These are phyloP conservation scores for Diatrype stigma DNA, from an alignment of 2,329 filamentous ascomycete genomes.

Conservation along the genomic window DNA sequence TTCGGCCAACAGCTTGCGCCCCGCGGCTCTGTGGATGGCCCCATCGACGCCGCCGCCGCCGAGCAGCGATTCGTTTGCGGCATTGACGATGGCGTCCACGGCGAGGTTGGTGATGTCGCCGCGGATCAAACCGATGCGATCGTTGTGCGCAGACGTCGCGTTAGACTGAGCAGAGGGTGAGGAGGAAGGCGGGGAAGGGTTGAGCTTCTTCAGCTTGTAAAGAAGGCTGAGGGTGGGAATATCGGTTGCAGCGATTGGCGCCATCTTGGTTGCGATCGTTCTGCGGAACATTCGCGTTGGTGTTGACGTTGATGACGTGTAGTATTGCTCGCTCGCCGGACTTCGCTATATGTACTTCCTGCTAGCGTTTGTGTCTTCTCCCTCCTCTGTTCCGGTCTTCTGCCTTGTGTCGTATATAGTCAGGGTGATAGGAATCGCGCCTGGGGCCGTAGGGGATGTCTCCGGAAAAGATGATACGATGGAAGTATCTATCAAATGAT, in stretches of 20 bases:
- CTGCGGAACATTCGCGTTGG: constrained; percentile 12
- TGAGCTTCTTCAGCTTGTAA: constrained; percentile 56
- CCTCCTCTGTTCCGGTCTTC: too few relatives aligned
- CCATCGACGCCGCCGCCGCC: constrained; percentile 91
- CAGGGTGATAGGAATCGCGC: too few relatives aligned
- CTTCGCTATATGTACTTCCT: background rate
- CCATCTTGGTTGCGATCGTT: constrained; percentile 27
- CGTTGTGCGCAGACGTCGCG: constrained; percentile 51
- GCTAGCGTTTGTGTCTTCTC: too few relatives aligned
- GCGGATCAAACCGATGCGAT: constrained; percentile 64
- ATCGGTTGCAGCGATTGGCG: constrained; percentile 41
- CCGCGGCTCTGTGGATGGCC: constrained; percentile 82
- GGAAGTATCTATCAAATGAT: too few relatives aligned
- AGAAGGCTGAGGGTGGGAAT: constrained; percentile 62
- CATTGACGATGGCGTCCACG: constrained; percentile 86
- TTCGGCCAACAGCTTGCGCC: constrained; percentile 62
- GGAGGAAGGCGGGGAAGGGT: constrained; percentile 7
- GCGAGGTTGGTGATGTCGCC: constrained; percentile 78
- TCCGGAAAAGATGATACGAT: too few relatives aligned
- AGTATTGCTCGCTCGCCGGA: background rate
- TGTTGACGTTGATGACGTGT: background rate
- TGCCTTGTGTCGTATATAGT: too few relatives aligned
- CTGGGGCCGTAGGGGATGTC: too few relatives aligned
- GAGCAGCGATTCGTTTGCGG: constrained; percentile 73
- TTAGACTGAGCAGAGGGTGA: background rate